A percentile compares a stretch with the other conserved stretches of the same genome.
Evolutionary conservation across 2,329 filamentous ascomycete genomes (phyloP).

Genomic region (Aureobasidium melanogenum): DNA sequence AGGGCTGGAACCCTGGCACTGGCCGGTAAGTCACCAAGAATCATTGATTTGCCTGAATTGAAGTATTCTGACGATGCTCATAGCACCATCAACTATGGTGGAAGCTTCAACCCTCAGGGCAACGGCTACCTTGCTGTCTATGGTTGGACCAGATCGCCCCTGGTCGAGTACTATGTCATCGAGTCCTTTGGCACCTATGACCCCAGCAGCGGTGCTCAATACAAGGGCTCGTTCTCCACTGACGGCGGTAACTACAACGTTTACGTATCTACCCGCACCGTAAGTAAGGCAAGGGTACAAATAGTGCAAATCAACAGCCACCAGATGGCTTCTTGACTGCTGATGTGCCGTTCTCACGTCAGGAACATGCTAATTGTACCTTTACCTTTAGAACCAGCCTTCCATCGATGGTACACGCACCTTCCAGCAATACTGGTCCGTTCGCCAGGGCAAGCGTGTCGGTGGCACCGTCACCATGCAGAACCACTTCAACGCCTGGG

Average conservation of each 20-base stretch:
- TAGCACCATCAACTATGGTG: slow-evolving; percentile 44
- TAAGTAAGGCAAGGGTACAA: no score
- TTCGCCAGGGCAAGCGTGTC: slow-evolving; percentile 42
- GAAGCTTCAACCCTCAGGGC: slow-evolving; percentile 38
- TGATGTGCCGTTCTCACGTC: no score
- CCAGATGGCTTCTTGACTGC: no score
- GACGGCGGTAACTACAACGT: slow-evolving; percentile 48
- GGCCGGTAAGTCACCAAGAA: slow-evolving; percentile 31
- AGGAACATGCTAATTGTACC: no score
- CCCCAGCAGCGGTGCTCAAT: slow-evolving; percentile 29
- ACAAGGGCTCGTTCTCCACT: slow-evolving; percentile 41
- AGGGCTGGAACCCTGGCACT: slow-evolving; percentile 49
- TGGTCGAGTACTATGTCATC: slow-evolving; percentile 50
- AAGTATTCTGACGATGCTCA: not conserved
- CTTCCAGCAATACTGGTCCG: slow-evolving; percentile 48
- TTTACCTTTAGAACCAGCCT: slow-evolving; percentile 25
- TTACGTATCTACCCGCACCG: slow-evolving; percentile 39
- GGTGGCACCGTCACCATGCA: slow-evolving; percentile 42
- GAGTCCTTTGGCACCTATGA: slow-evolving; percentile 44
- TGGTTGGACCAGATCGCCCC: slow-evolving; percentile 46
- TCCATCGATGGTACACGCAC: slow-evolving; percentile 46
- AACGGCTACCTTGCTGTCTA: slow-evolving; percentile 49
- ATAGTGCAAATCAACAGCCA: no score
- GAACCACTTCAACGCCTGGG: slow-evolving; percentile 48
- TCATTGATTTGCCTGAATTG: no score